Evolutionary conservation across 2,329 filamentous ascomycete species (phyloP).

Genomic region (Talaromyces sp.): DNA sequence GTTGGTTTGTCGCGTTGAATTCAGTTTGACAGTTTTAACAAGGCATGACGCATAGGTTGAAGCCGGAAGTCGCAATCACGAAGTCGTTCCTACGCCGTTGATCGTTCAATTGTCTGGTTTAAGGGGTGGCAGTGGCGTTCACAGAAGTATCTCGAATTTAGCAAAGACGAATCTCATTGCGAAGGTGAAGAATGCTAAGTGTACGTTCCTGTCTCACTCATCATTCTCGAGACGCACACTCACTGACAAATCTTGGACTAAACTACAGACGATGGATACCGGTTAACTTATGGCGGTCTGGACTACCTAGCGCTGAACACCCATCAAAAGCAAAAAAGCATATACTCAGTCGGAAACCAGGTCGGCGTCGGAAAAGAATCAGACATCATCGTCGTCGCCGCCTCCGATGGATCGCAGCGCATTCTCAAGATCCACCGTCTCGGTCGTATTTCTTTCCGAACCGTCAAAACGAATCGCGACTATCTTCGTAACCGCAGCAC

Average conservation of each 20-base stretch:
- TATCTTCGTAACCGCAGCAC: constrained; percentile 79
- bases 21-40: constrained; percentile 36
- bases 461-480: constrained; percentile 92
- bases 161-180: constrained; percentile 91
- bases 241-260: constrained; percentile 6
- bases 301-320: constrained; percentile 96
- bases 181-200: constrained; percentile 90
- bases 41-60: constrained; percentile 64
- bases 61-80: constrained; percentile 91
- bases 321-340: constrained; percentile 71
- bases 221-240: not conserved
- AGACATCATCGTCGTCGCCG: constrained; percentile 91
- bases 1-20: constrained; percentile 24
- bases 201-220: constrained; percentile 31
- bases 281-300: constrained; percentile 91
- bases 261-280: constrained; percentile 76
- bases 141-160: constrained; percentile 81
- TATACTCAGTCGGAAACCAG: constrained; percentile 91
- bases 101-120: constrained; percentile 82
- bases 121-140: constrained; percentile 73
- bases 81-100: constrained; percentile 85
- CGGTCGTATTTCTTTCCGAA: constrained; percentile 93
- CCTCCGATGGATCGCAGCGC: constrained; percentile 69
- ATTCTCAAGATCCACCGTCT: constrained; percentile 95
- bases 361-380: constrained; percentile 97